Evolutionary conservation across 176 grass and related monocot genomes (phyloP).

Genomic region (Carex pumila): DNA sequence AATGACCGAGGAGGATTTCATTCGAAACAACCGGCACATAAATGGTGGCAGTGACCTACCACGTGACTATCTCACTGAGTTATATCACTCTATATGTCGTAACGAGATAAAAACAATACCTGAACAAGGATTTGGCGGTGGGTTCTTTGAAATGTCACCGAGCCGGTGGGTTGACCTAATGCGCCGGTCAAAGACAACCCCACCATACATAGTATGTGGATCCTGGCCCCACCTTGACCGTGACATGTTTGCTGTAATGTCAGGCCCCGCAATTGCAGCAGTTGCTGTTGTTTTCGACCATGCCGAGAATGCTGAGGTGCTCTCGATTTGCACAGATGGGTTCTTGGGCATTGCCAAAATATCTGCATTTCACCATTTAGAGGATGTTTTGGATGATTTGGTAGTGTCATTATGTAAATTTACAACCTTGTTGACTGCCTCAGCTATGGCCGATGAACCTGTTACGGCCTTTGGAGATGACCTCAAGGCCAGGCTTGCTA

Average conservation of each 20-base stretch:
- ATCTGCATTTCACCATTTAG: slow-evolving; percentile 94
- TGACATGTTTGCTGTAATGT: slow-evolving; percentile 98
- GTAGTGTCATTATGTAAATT: slow-evolving; percentile 96
- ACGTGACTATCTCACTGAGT: slow-evolving; percentile 75
- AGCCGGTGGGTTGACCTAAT: slow-evolving; percentile 97
- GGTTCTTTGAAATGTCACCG: slow-evolving; percentile 92
- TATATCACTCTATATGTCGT: slow-evolving; percentile 78
- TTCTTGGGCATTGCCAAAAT: slow-evolving; percentile 93
- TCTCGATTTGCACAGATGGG: slow-evolving; percentile 74
- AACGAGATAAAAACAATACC: slow-evolving; percentile 93
- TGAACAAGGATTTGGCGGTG: slow-evolving; percentile 59
- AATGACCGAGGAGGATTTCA: slow-evolving; percentile 99
- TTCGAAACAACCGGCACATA: slow-evolving; percentile 94
- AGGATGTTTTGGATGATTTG: slow-evolving; percentile 94
- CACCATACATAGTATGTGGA: slow-evolving; percentile 74
- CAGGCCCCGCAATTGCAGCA: slow-evolving; percentile 95
- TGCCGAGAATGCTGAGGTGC: slow-evolving; percentile 74
- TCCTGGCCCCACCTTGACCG: slow-evolving; percentile 78
- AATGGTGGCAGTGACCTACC: slow-evolving; percentile 93
- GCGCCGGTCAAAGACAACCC: slow-evolving; percentile 69
- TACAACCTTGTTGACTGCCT: slow-evolving; percentile 89
- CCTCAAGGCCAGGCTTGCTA: slow-evolving; percentile 85
- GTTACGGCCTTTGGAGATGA: slow-evolving; percentile 98
- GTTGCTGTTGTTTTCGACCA: slow-evolving; percentile 95
- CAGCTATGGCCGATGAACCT: slow-evolving; percentile 83